Base-by-base conservation (phyloP, 305 asterid species). In the Fraxinus velutina region DNA sequence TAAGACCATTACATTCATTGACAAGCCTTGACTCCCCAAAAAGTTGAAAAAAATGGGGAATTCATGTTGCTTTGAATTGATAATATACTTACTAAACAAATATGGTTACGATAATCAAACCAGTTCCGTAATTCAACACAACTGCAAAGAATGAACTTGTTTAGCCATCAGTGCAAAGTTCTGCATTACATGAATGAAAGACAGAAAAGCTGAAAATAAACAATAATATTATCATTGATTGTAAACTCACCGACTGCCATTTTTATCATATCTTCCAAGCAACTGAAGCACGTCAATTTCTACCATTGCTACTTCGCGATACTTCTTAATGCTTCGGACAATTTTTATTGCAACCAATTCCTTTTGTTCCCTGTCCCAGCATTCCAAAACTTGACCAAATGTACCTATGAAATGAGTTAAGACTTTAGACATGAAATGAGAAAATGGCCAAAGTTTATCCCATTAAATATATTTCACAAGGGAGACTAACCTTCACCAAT, bases 71-170 rank as follows among this genome's bases (percentile, higher is more conserved):
- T 90, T 92, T 70, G 39, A 89, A 89, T 92, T 86, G 90, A 90
- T 88, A 8, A 70, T 87, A 91, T 88, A 94, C 98, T 94, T 94
- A 93, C 98, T 89, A 94, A 92, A 93, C 97, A 94, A 88, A 94
- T 87, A 94, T 94, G 98, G 97, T 94, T 93, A 91, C 97, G 98
- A 93, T 94, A 94, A 97, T 93, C 98, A 94, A 94, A 94, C 98
- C 98, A 94, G 97, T 94, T 93, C 97, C 95, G 92, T 92, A 93
- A 85, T 93, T 93, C 97, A 82, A 94, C 98, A 89, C 97, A 94
- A 94, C 98, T 94, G 98, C 97, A 93, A 93, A 93, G 94, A 92
- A 93, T 89, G 91, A 95, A 95, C 89, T 85, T 70, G 75, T 70
- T 70, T 68, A 30, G 75, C 75, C 75, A 27, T 15, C 81, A 80